These are phyloP conservation scores for Aspergillus cavernicola DNA, from an alignment of 495 filamentous ascomycete genomes.

Conservation along the genomic window DNA sequence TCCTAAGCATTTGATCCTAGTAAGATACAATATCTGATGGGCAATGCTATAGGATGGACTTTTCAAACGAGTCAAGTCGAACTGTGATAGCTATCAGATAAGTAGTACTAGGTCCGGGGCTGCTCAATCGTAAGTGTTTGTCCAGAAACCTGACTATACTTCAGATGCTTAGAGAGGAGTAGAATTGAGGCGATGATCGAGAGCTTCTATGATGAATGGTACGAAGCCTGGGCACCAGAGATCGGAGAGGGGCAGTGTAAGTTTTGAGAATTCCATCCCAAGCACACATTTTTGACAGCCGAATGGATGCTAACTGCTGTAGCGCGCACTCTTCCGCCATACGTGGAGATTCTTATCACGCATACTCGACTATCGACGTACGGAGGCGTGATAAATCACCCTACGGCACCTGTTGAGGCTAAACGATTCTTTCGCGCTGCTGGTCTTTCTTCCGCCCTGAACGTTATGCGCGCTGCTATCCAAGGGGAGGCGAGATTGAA, in stretches of 20 bases:
- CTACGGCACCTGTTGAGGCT: slow-evolving; percentile 64
- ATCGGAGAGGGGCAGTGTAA: slow-evolving; percentile 55
- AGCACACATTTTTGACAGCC: background rate
- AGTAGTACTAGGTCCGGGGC: slow-evolving; percentile 49
- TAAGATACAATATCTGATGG: background rate
- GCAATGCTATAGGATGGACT: slow-evolving; percentile 48
- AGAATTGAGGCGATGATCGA: slow-evolving; percentile 60
- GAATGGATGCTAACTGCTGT: background rate
- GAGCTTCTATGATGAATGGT: slow-evolving; percentile 60
- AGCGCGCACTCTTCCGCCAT: slow-evolving; percentile 63
- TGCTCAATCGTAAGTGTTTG: slow-evolving; percentile 48
- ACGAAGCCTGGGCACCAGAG: slow-evolving; percentile 54
- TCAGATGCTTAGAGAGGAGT: background rate
- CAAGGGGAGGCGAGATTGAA: slow-evolving; percentile 65
- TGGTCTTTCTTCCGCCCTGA: slow-evolving; percentile 63
- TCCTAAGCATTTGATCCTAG: background rate
- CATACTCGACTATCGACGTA: slow-evolving; percentile 71
- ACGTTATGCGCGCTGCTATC: slow-evolving; percentile 69
- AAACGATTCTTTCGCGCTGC: slow-evolving; percentile 68
- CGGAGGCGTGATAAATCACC: slow-evolving; percentile 69
- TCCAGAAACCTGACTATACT: background rate
- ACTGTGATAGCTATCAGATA: slow-evolving; percentile 56
- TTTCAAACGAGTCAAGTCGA: slow-evolving; percentile 56
- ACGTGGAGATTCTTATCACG: slow-evolving; percentile 70
- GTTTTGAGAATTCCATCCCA: slow-evolving; percentile 7